phyloP scores from a whole-genome alignment of 2,329 filamentous ascomycete species.

The Daldinia eschscholtzii region DNA sequence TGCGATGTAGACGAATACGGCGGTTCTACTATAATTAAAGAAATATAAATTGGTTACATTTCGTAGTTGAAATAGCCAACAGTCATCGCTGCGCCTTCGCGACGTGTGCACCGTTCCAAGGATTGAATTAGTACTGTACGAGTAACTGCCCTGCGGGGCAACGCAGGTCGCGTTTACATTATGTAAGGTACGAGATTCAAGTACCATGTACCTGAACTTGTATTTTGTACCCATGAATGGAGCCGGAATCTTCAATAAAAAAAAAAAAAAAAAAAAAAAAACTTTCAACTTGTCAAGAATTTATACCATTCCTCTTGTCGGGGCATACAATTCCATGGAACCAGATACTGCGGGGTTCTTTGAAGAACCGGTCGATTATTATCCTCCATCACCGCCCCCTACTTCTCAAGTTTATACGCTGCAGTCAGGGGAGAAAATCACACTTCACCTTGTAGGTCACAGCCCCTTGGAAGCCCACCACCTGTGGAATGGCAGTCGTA shows the following conservation, averaged over 20 bases:
- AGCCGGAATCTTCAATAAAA: conserved; percentile 12
- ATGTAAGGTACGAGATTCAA: no score
- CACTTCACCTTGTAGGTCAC: conserved; percentile 84
- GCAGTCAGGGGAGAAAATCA: conserved; percentile 72
- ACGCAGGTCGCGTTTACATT: no score
- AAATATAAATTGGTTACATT: not conserved
- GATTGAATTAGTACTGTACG: not conserved
- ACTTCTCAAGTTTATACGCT: conserved; percentile 80
- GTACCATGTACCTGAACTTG: not conserved
- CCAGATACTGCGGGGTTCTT: conserved; percentile 66
- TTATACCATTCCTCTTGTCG: not conserved
- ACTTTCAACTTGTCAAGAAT: conserved; percentile 1
- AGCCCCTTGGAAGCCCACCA: conserved; percentile 91
- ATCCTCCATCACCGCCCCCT: conserved; percentile 80
- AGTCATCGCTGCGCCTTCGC: not conserved
- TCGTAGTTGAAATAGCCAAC: not conserved
- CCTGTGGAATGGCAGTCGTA: conserved; percentile 90
- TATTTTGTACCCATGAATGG: conserved; percentile 11
- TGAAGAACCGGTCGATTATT: conserved; percentile 84
- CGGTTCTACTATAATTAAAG: not conserved
- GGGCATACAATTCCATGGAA: conserved; percentile 34
- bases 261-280: conserved; percentile 3
- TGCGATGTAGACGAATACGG: not conserved
- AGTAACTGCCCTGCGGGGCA: not conserved
- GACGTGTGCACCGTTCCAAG: not conserved